A percentile compares a stretch with the other conserved stretches of the same genome.
These are phyloP conservation scores for Metarhizium album DNA, from an alignment of 2,329 filamentous ascomycete genomes.

Conservation along the genomic window DNA sequence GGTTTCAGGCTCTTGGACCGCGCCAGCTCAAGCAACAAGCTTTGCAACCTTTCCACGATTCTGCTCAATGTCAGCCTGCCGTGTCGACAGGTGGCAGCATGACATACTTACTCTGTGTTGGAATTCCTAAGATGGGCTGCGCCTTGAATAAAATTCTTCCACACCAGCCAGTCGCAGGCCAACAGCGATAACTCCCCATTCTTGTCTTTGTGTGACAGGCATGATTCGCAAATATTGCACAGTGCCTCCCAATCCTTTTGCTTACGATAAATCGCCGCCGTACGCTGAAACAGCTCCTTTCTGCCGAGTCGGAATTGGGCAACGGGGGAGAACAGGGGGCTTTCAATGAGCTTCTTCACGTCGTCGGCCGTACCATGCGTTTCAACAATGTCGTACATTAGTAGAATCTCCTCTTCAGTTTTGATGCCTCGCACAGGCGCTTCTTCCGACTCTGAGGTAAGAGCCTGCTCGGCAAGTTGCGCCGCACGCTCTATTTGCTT, in stretches of 20 bases:
- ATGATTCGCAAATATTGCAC: conserved; percentile 32
- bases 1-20: conserved; percentile 20
- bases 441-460: conserved; percentile 10
- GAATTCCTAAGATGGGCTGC: conserved; percentile 21
- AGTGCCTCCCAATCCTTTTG: conserved; percentile 30
- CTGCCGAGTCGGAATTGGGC: conserved; percentile 33
- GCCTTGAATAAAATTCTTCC: conserved; percentile 29
- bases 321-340: conserved; percentile 30
- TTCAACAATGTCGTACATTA: conserved; percentile 37
- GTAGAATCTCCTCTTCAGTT: conserved; percentile 38
- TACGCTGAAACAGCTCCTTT: conserved; percentile 36
- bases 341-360: conserved; percentile 27
- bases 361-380: conserved; percentile 32
- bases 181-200: conserved; percentile 28
- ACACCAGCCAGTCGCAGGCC: conserved; percentile 33
- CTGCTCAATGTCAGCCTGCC: conserved; percentile 13
- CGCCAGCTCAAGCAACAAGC: conserved; percentile 20
- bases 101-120: conserved; percentile 22
- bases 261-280: conserved; percentile 25
- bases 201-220: conserved; percentile 28
- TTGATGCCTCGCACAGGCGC: conserved; percentile 22
- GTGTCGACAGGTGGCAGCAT: neutral
- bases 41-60: conserved; percentile 15
- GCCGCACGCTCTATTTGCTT: conserved; percentile 42
- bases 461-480: conserved; percentile 29